Base-by-base conservation (phyloP, 129 eudicot genomes). In the Mikania micrantha region DNA sequence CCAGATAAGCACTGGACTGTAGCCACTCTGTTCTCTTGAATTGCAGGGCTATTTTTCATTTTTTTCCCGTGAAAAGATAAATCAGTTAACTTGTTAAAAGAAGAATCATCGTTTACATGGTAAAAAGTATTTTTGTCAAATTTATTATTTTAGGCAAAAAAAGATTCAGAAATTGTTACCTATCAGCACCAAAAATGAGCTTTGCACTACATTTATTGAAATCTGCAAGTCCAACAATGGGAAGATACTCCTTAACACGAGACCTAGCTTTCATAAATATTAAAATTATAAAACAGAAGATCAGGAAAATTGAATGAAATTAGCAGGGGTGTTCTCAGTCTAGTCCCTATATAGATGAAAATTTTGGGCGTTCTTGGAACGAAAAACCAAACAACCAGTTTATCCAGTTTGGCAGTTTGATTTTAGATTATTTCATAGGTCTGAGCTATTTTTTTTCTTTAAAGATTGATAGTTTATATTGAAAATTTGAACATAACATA, bases 1-100 rank as follows among this genome's bases (percentile, higher is more conserved):
- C 98, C 98, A 74, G 98, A 92, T 78, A 92, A 82, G 73, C 96
- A 92, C 80, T 92, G 98, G 61, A 86, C 95, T 9, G 98, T 92
- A 31, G 98, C 80, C 16, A 92, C 95, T 77, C 83, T 79, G 80
- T 86, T 92, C 71, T 84, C 90, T 65, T 31, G 78, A 71, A 92
- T 88, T 32, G 96, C 96, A 79, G 95, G 96, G 71, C 98, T 92
- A 64, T 67, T 42, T 73, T 53, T 24, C 32, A 22, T 10, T 24
- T 21, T 50, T 25, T 49, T 50, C 27, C 47, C 40, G 31, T 5
- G 4, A 62, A 69, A 25, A 49, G 9, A 36, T 9, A 8, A 48
- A 11, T 13, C 35, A 21, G 16, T 27, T 39, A 24, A 11, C 5
- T 54, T 36, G 7, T 11, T 28, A 48, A 70, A 2, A 41, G 15